These are phyloP conservation scores for Cordyceps farinosa DNA, from an alignment of 2,329 filamentous ascomycete genomes.

Conservation along the genomic window DNA sequence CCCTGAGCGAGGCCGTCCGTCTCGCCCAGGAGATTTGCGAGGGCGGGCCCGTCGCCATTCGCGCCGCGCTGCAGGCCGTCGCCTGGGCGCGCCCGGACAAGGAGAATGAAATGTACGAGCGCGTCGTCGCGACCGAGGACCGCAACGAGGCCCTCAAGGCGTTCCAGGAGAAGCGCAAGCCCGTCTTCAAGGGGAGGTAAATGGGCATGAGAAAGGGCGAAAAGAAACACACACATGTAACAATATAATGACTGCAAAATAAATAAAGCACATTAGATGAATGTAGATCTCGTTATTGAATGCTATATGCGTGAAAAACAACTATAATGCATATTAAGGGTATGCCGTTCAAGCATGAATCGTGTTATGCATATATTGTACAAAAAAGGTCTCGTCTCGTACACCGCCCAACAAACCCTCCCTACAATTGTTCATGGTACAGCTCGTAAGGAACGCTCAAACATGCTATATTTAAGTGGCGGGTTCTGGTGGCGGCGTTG, in stretches of 20 bases:
- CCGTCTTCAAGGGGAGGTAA: slow-evolving; percentile 54
- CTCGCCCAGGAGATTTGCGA: slow-evolving; percentile 84
- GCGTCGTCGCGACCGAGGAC: slow-evolving; percentile 80
- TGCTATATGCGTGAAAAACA: not conserved
- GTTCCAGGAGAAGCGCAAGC: slow-evolving; percentile 65
- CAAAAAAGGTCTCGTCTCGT: not conserved
- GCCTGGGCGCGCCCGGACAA: slow-evolving; percentile 66
- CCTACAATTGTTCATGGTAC: not conserved
- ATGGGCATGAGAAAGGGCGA: not conserved
- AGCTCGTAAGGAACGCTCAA: not conserved
- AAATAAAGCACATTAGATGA: not conserved
- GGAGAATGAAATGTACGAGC: slow-evolving; percentile 85
- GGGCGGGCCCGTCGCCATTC: slow-evolving; percentile 79
- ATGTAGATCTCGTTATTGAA: not conserved
- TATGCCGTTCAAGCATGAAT: not conserved
- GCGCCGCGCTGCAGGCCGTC: slow-evolving; percentile 76
- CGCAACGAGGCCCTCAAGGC: slow-evolving; percentile 82
- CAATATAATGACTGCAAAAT: slow-evolving; percentile 1
- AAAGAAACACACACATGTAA: not conserved
- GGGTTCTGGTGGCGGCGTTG: not conserved
- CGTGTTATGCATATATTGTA: not conserved
- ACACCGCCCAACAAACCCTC: not conserved
- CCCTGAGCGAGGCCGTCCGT: slow-evolving; percentile 70
- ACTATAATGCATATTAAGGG: not conserved
- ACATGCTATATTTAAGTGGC: not conserved